Conservation (phyloP, 768 basidiomycete genomes). For the Tephrocybe rancida region DNA sequence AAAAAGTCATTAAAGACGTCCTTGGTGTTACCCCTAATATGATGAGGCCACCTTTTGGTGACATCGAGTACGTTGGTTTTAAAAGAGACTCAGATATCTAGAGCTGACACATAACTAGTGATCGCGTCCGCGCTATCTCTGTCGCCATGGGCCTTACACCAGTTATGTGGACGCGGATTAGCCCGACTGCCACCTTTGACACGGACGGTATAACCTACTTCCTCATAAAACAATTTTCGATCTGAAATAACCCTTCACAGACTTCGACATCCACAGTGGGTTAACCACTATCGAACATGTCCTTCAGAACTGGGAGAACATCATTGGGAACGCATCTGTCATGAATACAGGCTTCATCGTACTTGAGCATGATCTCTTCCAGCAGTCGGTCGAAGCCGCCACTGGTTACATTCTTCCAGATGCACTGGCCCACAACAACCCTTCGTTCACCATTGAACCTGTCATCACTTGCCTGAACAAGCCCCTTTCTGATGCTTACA, state of each 20-base stretch:
- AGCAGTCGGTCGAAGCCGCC: slow-evolving; percentile 82
- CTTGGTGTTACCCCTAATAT: slow-evolving; percentile 76
- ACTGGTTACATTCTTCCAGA: slow-evolving; percentile 86
- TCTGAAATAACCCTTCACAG: slow-evolving; percentile 33
- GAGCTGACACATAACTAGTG: slow-evolving; percentile 40
- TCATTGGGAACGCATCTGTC: slow-evolving; percentile 61
- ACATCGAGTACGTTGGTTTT: slow-evolving; percentile 59
- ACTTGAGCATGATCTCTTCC: slow-evolving; percentile 85
- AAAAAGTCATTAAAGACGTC: slow-evolving; percentile 82
- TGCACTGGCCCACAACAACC: slow-evolving; percentile 65
- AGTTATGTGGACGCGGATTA: slow-evolving; percentile 83
- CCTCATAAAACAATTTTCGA: slow-evolving; percentile 2
- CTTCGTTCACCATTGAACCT: slow-evolving; percentile 68
- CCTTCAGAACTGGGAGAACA: slow-evolving; percentile 71
- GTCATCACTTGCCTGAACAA: slow-evolving; percentile 70
- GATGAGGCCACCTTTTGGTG: slow-evolving; percentile 84
- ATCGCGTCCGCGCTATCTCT: slow-evolving; percentile 85
- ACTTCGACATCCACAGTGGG: slow-evolving; percentile 82
- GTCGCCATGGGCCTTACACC: slow-evolving; percentile 82
- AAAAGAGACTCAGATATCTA: background rate
- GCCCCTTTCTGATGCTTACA: slow-evolving; percentile 65
- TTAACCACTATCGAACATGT: slow-evolving; percentile 57
- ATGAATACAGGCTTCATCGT: slow-evolving; percentile 84
- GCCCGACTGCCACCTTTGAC: slow-evolving; percentile 64
- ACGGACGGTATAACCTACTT: slow-evolving; percentile 52